phyloP scores from a whole-genome alignment of 495 filamentous ascomycete species.

The Wilcoxina mikolae region DNA sequence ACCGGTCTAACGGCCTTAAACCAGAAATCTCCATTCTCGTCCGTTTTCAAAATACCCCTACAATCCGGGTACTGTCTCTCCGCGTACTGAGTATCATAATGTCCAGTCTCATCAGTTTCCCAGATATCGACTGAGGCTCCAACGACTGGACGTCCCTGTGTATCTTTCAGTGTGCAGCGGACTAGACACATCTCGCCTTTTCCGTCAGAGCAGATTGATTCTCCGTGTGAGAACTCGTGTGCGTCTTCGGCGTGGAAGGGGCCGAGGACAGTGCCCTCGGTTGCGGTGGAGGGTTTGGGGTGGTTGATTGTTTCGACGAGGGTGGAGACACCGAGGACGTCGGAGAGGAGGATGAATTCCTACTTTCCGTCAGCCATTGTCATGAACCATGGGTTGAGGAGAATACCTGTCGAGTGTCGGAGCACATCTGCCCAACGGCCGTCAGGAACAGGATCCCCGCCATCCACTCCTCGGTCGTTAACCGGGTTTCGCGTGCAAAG shows the following conservation, averaged over 20 bases:
- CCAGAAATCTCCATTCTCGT: constrained; percentile 63
- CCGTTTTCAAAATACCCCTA: constrained; percentile 59
- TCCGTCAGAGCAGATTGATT: constrained; percentile 55
- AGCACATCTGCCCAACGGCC: constrained; percentile 56
- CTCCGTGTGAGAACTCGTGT: constrained; percentile 45
- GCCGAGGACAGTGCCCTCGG: constrained; percentile 79
- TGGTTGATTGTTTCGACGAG: constrained; percentile 87
- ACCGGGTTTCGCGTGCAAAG: constrained; percentile 64
- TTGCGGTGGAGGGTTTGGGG: constrained; percentile 59
- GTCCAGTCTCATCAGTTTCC: constrained; percentile 78
- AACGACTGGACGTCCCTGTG: constrained; percentile 47
- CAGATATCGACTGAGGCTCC: constrained; percentile 77
- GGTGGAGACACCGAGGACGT: constrained; percentile 76
- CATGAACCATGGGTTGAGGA: neutral
- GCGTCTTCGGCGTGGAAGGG: constrained; percentile 93
- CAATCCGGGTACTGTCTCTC: constrained; percentile 60
- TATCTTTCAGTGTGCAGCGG: constrained; percentile 60
- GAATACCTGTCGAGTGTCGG: constrained; percentile 49
- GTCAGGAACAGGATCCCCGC: constrained; percentile 54
- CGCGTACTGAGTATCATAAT: constrained; percentile 79
- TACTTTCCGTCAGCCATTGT: constrained; percentile 24
- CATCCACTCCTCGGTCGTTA: constrained; percentile 73
- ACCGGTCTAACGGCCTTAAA: constrained; percentile 80
- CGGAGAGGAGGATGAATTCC: constrained; percentile 92
- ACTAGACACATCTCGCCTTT: constrained; percentile 59